These are phyloP conservation scores for Umbelopsis vinacea DNA, from an alignment of 192 early-diverging fungal species.

Conservation along the genomic window DNA sequence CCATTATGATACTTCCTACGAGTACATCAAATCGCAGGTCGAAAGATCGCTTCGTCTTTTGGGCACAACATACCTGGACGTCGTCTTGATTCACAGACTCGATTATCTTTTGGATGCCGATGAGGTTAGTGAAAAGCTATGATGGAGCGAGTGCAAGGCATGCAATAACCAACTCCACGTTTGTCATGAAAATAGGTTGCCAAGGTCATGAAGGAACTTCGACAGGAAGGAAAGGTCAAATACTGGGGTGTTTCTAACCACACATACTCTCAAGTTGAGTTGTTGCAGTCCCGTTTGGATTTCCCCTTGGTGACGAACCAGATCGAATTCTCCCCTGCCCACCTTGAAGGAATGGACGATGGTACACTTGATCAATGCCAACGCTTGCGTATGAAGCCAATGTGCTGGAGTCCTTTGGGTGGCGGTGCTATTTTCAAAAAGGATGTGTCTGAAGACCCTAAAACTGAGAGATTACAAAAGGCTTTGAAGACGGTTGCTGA, in stretches of 20 bases:
- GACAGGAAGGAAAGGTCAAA: constrained; percentile 32
- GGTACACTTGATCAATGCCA: constrained; percentile 45
- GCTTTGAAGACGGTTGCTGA: constrained; percentile 35
- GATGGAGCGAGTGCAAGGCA: too few species aligned
- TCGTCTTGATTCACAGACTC: constrained; percentile 12
- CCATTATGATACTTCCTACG: constrained; percentile 14
- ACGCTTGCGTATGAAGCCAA: constrained; percentile 36
- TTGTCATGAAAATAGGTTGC: constrained; percentile 10
- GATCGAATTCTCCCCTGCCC: constrained; percentile 43
- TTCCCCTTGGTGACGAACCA: constrained; percentile 51
- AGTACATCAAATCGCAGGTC: constrained; percentile 1
- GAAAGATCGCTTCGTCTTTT: background rate
- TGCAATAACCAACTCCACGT: background rate
- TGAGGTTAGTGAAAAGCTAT: background rate
- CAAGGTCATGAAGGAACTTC: constrained; percentile 33
- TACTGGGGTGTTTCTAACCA: constrained; percentile 43
- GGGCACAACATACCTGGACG: background rate
- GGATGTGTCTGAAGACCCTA: constrained; percentile 13
- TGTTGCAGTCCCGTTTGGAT: constrained; percentile 42
- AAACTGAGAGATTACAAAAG: constrained; percentile 32
- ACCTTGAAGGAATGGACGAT: constrained; percentile 36
- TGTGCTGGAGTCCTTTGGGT: constrained; percentile 48
- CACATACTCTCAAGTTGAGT: constrained; percentile 33
- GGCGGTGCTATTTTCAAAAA: constrained; percentile 38
- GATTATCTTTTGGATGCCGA: constrained; percentile 20